phyloP scores from a whole-genome alignment of 306 rosid genomes.

The Cercis canadensis region DNA sequence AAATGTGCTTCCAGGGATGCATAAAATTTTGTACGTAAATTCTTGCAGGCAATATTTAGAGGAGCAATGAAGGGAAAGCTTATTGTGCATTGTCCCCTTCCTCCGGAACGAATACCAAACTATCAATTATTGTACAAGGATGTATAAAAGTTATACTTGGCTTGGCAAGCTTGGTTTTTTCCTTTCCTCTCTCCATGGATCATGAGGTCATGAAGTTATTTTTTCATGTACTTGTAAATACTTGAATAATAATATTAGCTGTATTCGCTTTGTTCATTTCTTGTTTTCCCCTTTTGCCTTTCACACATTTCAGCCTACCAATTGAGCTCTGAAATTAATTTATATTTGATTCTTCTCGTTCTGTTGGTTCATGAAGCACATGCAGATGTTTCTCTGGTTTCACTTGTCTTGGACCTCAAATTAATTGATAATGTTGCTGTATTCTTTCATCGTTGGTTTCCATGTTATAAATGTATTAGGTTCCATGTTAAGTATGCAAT shows the following conservation, averaged over 20 bases:
- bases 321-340: background rate
- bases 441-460: background rate
- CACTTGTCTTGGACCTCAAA: background rate
- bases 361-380: constrained; percentile 7
- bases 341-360: background rate
- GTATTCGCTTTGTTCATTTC: background rate
- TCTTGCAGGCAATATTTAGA: constrained; percentile 73
- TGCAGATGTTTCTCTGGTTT: background rate
- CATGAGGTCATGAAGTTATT: background rate
- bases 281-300: background rate
- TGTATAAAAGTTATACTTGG: constrained; percentile 45
- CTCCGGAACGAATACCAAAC: constrained; percentile 67
- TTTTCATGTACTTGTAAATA: constrained; percentile 1
- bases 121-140: constrained; percentile 77
- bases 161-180: background rate
- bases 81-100: constrained; percentile 77
- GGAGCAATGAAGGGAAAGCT: constrained; percentile 93
- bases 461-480: background rate
- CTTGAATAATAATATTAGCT: background rate
- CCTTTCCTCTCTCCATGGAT: background rate
- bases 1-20: constrained; percentile 10
- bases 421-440: background rate
- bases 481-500: background rate
- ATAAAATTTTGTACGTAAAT: constrained; percentile 26
- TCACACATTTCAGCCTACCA: background rate